Evolutionary conservation across 73 alveolate species (phyloP).

Genomic region (Paramecium primaurelia): DNA sequence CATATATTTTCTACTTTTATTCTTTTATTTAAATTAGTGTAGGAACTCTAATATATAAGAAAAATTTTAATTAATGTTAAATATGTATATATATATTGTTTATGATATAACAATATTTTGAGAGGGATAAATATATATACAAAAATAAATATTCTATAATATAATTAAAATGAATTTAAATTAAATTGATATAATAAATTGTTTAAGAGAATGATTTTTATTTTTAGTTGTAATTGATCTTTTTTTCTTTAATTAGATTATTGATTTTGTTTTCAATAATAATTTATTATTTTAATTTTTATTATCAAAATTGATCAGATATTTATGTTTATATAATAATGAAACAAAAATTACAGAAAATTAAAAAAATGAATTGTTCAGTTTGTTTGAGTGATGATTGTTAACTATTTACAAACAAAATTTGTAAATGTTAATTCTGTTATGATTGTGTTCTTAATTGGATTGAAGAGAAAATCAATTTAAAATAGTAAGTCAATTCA

Average conservation of each 20-base stretch:
- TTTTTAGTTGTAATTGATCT: too few species aligned
- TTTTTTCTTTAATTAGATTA: not conserved
- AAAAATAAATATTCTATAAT: too few species aligned
- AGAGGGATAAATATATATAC: too few species aligned
- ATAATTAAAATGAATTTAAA: too few species aligned
- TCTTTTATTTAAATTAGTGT: too few species aligned
- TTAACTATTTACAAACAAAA: not conserved
- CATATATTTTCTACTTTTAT: too few species aligned
- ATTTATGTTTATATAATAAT: not conserved
- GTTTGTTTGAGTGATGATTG: not conserved
- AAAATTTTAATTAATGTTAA: too few species aligned
- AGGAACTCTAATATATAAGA: too few species aligned
- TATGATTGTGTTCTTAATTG: not conserved
- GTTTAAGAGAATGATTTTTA: not conserved
- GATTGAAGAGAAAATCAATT: constrained; percentile 5
- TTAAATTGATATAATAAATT: not conserved
- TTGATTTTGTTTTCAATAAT: not conserved
- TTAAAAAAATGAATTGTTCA: not conserved
- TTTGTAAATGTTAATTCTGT: not conserved
- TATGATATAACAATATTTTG: too few species aligned
- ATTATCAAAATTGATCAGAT: constrained; percentile 12
- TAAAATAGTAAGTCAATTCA: not conserved
- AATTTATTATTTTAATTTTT: not conserved
- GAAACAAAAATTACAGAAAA: not conserved
- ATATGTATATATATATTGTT: too few species aligned